Evolutionary conservation across 2,329 filamentous ascomycete genomes (phyloP).

Genomic region (Neurospora crassa): DNA sequence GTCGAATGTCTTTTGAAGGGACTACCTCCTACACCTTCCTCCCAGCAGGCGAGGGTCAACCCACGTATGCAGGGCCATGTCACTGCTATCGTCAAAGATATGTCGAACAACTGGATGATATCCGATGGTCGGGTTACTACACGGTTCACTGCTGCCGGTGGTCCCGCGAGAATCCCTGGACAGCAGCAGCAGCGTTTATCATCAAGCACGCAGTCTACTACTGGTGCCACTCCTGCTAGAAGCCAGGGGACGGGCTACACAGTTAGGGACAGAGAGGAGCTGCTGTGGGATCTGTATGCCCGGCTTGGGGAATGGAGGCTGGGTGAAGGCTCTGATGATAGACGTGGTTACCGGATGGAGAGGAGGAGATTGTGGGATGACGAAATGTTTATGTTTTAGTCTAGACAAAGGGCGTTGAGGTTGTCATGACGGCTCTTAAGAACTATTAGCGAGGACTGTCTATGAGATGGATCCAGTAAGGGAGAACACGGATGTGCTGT

Average conservation of each 20-base stretch:
- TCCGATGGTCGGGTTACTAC: background rate
- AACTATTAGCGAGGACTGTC: background rate
- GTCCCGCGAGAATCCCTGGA: background rate
- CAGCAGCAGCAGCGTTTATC: background rate
- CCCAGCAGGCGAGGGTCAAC: background rate
- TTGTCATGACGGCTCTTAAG: background rate
- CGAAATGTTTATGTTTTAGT: background rate
- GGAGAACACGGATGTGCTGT: background rate
- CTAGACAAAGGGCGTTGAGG: background rate
- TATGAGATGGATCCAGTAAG: background rate
- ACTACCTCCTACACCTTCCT: background rate
- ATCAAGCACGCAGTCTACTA: background rate
- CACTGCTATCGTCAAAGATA: background rate
- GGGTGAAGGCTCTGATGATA: background rate
- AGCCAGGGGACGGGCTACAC: conserved; percentile 15
- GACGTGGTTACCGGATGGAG: background rate
- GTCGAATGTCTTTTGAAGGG: background rate
- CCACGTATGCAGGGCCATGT: background rate
- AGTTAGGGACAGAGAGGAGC: conserved; percentile 22
- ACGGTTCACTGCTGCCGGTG: background rate
- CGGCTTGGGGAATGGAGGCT: conserved; percentile 25
- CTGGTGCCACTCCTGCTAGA: background rate
- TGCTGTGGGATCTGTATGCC: conserved; percentile 24
- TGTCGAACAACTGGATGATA: background rate
- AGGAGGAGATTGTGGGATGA: background rate